Evolutionary conservation across 2,329 filamentous ascomycete genomes (phyloP), one percentile per base, ranked within the genome.

Genomic region (Ceratocystis lukuohia): DNA sequence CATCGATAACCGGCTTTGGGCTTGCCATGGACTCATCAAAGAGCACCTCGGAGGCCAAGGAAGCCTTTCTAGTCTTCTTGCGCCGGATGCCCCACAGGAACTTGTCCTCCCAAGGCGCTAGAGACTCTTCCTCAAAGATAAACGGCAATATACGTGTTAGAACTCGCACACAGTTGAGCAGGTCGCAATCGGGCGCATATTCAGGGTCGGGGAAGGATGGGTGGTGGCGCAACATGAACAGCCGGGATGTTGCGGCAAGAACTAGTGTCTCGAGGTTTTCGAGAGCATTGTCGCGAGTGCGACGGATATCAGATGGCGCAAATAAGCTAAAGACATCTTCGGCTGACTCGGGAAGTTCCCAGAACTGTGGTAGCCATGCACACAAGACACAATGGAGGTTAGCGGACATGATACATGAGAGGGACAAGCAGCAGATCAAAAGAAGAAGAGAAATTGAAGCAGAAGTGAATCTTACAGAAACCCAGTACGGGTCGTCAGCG

Each of bases 251-350:
- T 68, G 95, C 80, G 63, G 89, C 90, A 53, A 93, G 81, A 70
- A 96, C 84, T 50, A 96, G 82, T 5, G 92, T 96, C 77, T 96
- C 91, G 70, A 96, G 81, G 74, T 96, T 96, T 74, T 89, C 87
- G 69, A 95, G 79, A 61, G 91, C 88, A 71, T 85, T 82, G 75
- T 96, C 93, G 74, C 92, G 85, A 59, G 91, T 92, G 71, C 92
- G 86, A 69, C 92, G 89, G 69, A 96, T 93, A 74, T 95, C 89
- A 67, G 87, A 85, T 5, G 91, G 86, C 46, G 92, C 91, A 77
- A 96, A 97, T 69, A 97, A 84, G 74, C 91, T 96, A 79, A 97
- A 97, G 73, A 99, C 87, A 79, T 99, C 94, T 74, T 97, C 94
- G 64, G 90, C 86, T 15, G 91, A 92, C 76, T 97, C 94, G 69